Conservation (phyloP, 768 basidiomycete species). For the Leccinellum rugosiceps region DNA sequence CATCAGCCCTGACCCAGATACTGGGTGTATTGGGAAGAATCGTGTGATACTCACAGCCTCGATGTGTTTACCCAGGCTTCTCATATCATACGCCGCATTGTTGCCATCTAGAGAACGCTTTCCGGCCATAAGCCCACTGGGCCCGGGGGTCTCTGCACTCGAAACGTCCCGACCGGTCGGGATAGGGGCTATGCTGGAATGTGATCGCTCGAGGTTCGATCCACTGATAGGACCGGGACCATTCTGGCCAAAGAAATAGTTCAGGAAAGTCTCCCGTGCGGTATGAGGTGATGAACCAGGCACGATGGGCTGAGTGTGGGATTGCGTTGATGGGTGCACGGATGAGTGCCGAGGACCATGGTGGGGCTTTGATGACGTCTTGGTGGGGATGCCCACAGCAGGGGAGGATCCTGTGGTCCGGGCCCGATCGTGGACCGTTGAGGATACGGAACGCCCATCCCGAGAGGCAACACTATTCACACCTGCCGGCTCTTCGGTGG, state of each 20-base stretch:
- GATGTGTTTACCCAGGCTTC: slow-evolving; percentile 94
- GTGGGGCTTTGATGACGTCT: slow-evolving; percentile 26
- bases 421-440: slow-evolving; percentile 72
- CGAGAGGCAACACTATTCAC: slow-evolving; percentile 53
- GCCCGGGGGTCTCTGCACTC: slow-evolving; percentile 46
- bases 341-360: slow-evolving; percentile 35
- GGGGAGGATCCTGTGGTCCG: slow-evolving; percentile 43
- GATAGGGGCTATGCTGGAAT: slow-evolving; percentile 29
- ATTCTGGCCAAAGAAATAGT: slow-evolving; percentile 96
- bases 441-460: slow-evolving; percentile 70
- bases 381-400: slow-evolving; percentile 22
- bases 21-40: slow-evolving; percentile 2
- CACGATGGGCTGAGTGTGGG: slow-evolving; percentile 32
- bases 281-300: slow-evolving; percentile 45
- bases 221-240: slow-evolving; percentile 71
- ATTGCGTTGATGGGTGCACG: slow-evolving; percentile 28
- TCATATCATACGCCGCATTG: slow-evolving; percentile 96
- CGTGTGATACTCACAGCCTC: slow-evolving; percentile 73
- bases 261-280: slow-evolving; percentile 89
- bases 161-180: slow-evolving; percentile 67
- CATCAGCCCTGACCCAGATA: slow-evolving; percentile 12
- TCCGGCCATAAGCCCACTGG: slow-evolving; percentile 63
- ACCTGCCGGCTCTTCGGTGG: slow-evolving; percentile 52
- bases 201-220: slow-evolving; percentile 45
- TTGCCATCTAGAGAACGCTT: slow-evolving; percentile 68